Conservation (phyloP, 2,329 filamentous ascomycete genomes). For the Fusarium penzigii region DNA sequence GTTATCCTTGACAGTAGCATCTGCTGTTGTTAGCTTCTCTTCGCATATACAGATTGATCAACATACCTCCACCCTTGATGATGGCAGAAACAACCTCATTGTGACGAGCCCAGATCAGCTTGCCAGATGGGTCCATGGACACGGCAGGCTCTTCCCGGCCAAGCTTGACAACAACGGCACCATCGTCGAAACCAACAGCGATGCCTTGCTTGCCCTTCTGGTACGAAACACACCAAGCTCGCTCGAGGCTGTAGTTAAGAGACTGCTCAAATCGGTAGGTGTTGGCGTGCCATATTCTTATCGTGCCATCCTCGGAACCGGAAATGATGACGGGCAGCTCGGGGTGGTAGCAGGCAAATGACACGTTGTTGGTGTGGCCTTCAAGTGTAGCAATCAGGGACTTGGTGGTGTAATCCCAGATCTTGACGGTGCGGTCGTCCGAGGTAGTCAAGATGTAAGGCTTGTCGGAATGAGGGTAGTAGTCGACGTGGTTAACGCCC, state of each 20-base stretch:
- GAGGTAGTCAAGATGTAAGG: slow-evolving; percentile 94
- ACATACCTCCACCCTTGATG: slow-evolving; percentile 79
- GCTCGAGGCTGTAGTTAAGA: slow-evolving; percentile 90
- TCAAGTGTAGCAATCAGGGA: slow-evolving; percentile 94
- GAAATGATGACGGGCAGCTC: slow-evolving; percentile 97
- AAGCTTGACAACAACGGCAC: slow-evolving; percentile 96
- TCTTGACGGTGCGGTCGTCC: slow-evolving; percentile 94
- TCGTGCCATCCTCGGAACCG: slow-evolving; percentile 93
- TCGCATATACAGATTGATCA: neutral
- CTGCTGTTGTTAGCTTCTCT: slow-evolving; percentile 44
- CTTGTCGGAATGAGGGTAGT: slow-evolving; percentile 72
- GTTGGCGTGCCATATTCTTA: slow-evolving; percentile 98
- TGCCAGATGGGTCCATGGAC: slow-evolving; percentile 94
- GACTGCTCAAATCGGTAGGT: slow-evolving; percentile 96
- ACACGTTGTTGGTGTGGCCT: slow-evolving; percentile 97
- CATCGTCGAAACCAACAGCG: slow-evolving; percentile 95
- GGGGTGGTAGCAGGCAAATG: slow-evolving; percentile 96
- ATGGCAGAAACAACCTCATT: slow-evolving; percentile 94
- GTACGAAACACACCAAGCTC: slow-evolving; percentile 96
- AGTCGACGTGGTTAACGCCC: slow-evolving; percentile 97
- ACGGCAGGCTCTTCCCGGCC: slow-evolving; percentile 96
- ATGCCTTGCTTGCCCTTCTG: slow-evolving; percentile 93
- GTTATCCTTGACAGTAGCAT: slow-evolving; percentile 83
- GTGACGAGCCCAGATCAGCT: slow-evolving; percentile 93
- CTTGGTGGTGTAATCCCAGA: slow-evolving; percentile 99